These are phyloP conservation scores for Panicum virgatum DNA, from an alignment of 202 grass and related monocot genomes.

Conservation along the genomic window DNA sequence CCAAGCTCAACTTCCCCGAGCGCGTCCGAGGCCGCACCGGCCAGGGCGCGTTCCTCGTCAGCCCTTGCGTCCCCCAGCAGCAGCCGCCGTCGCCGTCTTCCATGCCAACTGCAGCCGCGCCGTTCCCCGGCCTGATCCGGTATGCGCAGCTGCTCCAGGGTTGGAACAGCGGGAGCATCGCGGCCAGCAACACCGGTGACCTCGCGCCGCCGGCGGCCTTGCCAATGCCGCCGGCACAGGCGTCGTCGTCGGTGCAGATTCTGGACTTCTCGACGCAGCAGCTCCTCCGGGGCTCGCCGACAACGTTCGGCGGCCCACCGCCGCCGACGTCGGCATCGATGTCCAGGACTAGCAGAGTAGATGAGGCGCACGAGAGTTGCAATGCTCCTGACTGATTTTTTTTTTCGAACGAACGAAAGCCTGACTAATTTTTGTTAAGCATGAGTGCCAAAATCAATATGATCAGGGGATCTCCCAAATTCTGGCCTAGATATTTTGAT, in stretches of 20 bases:
- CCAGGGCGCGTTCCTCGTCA: constrained; percentile 36
- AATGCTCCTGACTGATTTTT: neutral
- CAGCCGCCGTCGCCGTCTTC: constrained; percentile 6
- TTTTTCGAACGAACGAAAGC: too few species aligned
- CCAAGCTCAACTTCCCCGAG: constrained; percentile 85
- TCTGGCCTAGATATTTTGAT: neutral
- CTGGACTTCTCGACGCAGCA: constrained; percentile 45
- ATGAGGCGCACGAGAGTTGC: neutral
- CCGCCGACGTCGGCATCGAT: neutral
- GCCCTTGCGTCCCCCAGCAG: neutral
- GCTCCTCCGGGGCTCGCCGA: neutral
- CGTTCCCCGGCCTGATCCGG: constrained; percentile 45
- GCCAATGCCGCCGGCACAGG: neutral
- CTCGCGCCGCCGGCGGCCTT: too few species aligned
- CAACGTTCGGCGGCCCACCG: neutral
- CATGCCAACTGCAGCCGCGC: neutral
- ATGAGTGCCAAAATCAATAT: neutral
- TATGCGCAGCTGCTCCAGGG: constrained; percentile 59
- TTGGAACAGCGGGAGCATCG: neutral
- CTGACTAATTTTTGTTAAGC: neutral
- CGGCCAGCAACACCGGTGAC: too few species aligned
- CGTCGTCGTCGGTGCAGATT: constrained; percentile 35
- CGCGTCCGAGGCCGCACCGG: constrained; percentile 57
- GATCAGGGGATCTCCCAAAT: neutral
- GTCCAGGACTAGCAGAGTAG: neutral